Percentiles rank a stretch among this genome's conserved stretches.
Evolutionary conservation across 352 stramenopile species (phyloP).

Genomic region (Phytophthora meadii): DNA sequence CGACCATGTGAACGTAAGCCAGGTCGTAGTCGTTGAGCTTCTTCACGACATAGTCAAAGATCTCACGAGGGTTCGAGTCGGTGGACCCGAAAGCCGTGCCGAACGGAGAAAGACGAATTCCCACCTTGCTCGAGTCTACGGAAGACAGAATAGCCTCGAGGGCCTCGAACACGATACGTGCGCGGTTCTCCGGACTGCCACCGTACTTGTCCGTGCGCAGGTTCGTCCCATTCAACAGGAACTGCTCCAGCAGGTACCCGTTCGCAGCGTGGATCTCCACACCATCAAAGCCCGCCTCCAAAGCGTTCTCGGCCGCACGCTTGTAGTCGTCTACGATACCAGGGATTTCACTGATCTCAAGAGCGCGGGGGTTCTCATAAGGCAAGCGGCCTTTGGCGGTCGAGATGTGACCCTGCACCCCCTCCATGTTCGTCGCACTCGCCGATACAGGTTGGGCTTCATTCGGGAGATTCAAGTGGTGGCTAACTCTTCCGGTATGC

Average conservation of each 20-base stretch:
- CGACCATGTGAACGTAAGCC: conserved; percentile 60
- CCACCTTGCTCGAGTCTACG: conserved; percentile 40
- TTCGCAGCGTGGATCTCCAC: conserved; percentile 91
- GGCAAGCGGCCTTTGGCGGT: conserved; percentile 43
- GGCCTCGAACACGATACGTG: conserved; percentile 71
- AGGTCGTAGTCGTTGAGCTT: conserved; percentile 51
- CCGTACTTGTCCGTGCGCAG: conserved; percentile 62
- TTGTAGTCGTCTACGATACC: conserved; percentile 41
- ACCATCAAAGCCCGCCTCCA: conserved; percentile 91
- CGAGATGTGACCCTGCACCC: conserved; percentile 33
- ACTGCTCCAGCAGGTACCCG: conserved; percentile 93
- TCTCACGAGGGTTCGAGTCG: conserved; percentile 47
- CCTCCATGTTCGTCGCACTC: conserved; percentile 41
- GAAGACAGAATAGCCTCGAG: conserved; percentile 56
- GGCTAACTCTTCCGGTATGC: conserved; percentile 77
- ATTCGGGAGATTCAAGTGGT: conserved; percentile 59
- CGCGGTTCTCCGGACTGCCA: conserved; percentile 79
- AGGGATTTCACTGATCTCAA: conserved; percentile 78
- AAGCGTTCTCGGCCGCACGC: conserved; percentile 40
- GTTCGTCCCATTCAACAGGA: conserved; percentile 81
- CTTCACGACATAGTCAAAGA: conserved; percentile 49
- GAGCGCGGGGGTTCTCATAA: conserved; percentile 59
- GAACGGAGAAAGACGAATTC: conserved; percentile 44
- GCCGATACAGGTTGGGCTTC: conserved; percentile 57
- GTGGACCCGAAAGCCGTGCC: conserved; percentile 45